These are phyloP conservation scores for Ceratocystis huliohia DNA, from an alignment of 2,329 filamentous ascomycete genomes.

Conservation along the genomic window DNA sequence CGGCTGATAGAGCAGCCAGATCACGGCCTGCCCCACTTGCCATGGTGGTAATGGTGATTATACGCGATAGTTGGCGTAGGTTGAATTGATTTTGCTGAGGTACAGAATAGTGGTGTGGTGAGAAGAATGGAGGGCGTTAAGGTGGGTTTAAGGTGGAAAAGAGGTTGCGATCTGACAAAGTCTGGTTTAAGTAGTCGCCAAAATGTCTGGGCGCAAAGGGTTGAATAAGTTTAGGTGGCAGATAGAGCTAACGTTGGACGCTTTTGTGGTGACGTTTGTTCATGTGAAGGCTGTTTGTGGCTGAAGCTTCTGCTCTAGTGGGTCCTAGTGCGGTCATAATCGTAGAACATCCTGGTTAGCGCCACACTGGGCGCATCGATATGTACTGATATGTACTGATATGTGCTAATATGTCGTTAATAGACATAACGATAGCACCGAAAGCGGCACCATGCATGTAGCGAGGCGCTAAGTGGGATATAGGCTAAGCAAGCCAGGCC, in stretches of 20 bases:
- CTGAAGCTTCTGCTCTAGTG: constrained; percentile 2
- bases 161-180: not conserved
- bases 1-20: constrained; percentile 45
- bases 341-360: not conserved
- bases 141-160: not conserved
- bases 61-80: not conserved
- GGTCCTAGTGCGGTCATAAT: not conserved
- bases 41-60: constrained; percentile 22
- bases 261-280: constrained; percentile 9
- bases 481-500: not conserved
- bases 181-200: not conserved
- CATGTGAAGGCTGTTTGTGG: constrained; percentile 4
- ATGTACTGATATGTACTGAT: too few species aligned
- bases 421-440: constrained; percentile 8
- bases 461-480: not conserved
- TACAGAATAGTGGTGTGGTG: not conserved
- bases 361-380: not conserved
- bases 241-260: not conserved
- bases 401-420: constrained; percentile 3
- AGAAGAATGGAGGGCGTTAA: not conserved
- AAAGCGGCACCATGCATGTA: constrained; percentile 12
- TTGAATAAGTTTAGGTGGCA: constrained; percentile 2
- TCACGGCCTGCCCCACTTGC: constrained; percentile 43
- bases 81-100: too few species aligned
- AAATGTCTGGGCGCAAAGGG: not conserved